Percentiles rank a stretch among this genome's conserved stretches.
These are phyloP conservation scores for Lentinula sp. DNA, from an alignment of 768 basidiomycete species.

Conservation along the genomic window DNA sequence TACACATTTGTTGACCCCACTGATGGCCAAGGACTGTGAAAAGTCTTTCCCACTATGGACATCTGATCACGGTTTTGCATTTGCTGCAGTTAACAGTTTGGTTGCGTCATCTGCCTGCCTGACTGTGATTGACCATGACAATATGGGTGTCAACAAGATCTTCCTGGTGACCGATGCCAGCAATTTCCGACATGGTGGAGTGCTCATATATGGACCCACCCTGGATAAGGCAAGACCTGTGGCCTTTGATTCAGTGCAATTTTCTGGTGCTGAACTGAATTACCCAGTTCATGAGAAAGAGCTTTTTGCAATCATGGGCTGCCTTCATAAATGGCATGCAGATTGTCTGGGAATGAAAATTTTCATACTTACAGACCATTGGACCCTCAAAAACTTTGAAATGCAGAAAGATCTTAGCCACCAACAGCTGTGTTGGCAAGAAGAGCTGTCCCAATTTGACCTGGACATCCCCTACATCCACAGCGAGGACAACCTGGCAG, in stretches of 20 bases:
- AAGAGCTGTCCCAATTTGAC: constrained; percentile 23
- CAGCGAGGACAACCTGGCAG: constrained; percentile 20
- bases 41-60: constrained; percentile 16
- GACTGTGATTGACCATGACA: constrained; percentile 23
- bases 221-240: constrained; percentile 23
- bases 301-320: constrained; percentile 22
- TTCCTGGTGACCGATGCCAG: constrained; percentile 24
- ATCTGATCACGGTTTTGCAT: constrained; percentile 15
- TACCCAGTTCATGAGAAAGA: constrained; percentile 25
- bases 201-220: constrained; percentile 17
- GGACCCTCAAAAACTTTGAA: constrained; percentile 21
- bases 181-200: constrained; percentile 19
- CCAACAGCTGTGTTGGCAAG: constrained; percentile 20
- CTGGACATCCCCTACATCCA: constrained; percentile 20
- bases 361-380: constrained; percentile 25
- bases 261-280: constrained; percentile 18
- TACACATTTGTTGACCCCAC: constrained; percentile 11
- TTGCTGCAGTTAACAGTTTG: constrained; percentile 21
- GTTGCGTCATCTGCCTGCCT: constrained; percentile 20
- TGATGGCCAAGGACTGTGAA: constrained; percentile 14
- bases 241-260: constrained; percentile 17
- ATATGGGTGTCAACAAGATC: constrained; percentile 20
- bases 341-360: constrained; percentile 11
- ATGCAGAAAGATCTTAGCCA: constrained; percentile 19
- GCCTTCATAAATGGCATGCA: constrained; percentile 13